A percentile compares a stretch with the other conserved stretches of the same genome.
These are phyloP conservation scores for Lactarius pseudohatsudake DNA, from an alignment of 768 basidiomycete genomes.

Conservation along the genomic window DNA sequence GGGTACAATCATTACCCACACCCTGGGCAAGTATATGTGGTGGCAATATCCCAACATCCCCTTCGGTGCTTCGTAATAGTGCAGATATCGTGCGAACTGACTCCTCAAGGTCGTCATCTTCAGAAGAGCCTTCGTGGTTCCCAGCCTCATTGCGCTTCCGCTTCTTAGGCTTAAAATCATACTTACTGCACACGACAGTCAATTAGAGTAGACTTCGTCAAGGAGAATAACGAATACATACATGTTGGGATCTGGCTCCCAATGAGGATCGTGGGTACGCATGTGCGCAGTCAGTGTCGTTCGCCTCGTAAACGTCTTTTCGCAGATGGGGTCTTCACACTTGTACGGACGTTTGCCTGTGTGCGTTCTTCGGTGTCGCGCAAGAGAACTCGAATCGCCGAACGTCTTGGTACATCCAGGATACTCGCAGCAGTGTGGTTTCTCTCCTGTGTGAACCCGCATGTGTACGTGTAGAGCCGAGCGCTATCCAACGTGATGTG, in stretches of 20 bases:
- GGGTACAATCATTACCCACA: slow-evolving; percentile 20
- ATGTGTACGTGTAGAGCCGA: slow-evolving; percentile 88
- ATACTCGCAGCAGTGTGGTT: slow-evolving; percentile 89
- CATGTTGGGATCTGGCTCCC: slow-evolving; percentile 84
- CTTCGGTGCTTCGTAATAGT: slow-evolving; percentile 52
- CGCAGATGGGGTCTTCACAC: slow-evolving; percentile 78
- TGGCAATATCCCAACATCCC: slow-evolving; percentile 23
- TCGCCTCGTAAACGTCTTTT: slow-evolving; percentile 85
- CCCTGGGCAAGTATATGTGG: slow-evolving; percentile 12
- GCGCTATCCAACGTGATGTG: slow-evolving; percentile 47
- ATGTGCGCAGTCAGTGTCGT: slow-evolving; percentile 86
- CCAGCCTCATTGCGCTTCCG: slow-evolving; percentile 47
- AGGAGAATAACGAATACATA: slow-evolving; percentile 41
- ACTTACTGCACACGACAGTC: slow-evolving; percentile 51
- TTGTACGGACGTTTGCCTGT: slow-evolving; percentile 86
- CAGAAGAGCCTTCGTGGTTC: slow-evolving; percentile 36
- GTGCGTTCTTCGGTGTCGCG: slow-evolving; percentile 87
- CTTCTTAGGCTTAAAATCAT: slow-evolving; percentile 74
- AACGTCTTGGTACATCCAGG: slow-evolving; percentile 86
- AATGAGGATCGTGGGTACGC: slow-evolving; percentile 81
- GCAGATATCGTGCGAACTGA: slow-evolving; percentile 76
- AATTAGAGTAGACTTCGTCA: slow-evolving; percentile 5
- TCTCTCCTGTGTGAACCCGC: slow-evolving; percentile 91
- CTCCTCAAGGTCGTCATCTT: slow-evolving; percentile 65
- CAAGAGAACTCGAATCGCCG: slow-evolving; percentile 88